Evolutionary conservation across 345 rosid genomes (phyloP).

Genomic region (Ceriops decandra): DNA sequence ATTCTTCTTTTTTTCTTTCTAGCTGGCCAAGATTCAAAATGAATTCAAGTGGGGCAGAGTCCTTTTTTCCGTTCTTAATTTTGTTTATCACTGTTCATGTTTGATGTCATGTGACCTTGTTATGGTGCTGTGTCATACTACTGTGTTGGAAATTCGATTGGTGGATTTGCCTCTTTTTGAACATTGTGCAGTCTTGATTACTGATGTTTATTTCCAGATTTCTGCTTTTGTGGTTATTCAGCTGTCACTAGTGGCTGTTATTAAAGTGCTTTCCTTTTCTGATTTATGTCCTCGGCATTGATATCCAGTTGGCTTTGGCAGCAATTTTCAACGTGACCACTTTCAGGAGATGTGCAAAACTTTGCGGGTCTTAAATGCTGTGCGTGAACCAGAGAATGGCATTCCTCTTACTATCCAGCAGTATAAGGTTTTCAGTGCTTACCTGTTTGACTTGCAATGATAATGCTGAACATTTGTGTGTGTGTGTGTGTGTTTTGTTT

Average conservation of each 20-base stretch:
- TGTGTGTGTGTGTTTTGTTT: neutral
- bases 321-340: constrained; percentile 86
- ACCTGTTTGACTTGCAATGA: constrained; percentile 4
- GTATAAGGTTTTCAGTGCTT: constrained; percentile 62
- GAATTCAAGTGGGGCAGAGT: too few species aligned
- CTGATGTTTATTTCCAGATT: neutral
- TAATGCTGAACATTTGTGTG: neutral
- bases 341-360: constrained; percentile 89
- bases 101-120: too few species aligned
- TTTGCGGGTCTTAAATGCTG: constrained; percentile 87
- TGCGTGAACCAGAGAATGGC: constrained; percentile 74
- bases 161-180: too few species aligned
- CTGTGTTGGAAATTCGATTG: too few species aligned
- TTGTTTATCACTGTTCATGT: too few species aligned
- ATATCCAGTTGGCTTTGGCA: constrained; percentile 65
- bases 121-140: too few species aligned
- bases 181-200: too few species aligned
- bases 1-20: too few species aligned
- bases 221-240: neutral
- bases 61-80: too few species aligned
- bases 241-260: neutral
- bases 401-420: constrained; percentile 87
- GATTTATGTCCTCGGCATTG: constrained; percentile 49
- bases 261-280: constrained; percentile 12
- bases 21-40: too few species aligned